Conservation (phyloP, 495 filamentous ascomycete species). For the Talaromyces proteolyticus region DNA sequence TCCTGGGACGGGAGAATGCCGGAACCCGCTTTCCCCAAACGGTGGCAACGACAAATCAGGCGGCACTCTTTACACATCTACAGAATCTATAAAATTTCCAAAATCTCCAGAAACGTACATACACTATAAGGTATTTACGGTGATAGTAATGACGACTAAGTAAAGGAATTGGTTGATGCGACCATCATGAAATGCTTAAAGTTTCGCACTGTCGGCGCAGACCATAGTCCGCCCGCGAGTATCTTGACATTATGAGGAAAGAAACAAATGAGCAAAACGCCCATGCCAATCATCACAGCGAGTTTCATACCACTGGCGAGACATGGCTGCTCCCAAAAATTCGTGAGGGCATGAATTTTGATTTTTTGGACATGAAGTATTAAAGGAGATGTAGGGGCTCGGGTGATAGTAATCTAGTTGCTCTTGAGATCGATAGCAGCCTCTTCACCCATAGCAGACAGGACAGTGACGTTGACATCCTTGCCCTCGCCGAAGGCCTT, state of each 20-base stretch:
- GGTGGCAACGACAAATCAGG: not conserved
- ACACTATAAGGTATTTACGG: too few relatives aligned
- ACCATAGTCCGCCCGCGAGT: not conserved
- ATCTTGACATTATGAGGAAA: not conserved
- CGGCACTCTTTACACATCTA: too few relatives aligned
- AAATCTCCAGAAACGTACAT: too few relatives aligned
- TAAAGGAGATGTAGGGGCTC: not conserved
- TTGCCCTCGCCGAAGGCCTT: conserved; percentile 75
- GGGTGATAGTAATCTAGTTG: not conserved
- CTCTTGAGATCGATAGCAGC: conserved; percentile 68
- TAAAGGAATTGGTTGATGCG: too few relatives aligned
- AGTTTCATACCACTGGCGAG: conserved; percentile 1
- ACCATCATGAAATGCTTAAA: too few relatives aligned
- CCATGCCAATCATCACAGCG: not conserved
- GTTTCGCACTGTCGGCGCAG: not conserved
- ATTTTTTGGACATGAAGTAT: conserved; percentile 7
- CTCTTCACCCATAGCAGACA: conserved; percentile 95
- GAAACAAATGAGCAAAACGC: conserved; percentile 2
- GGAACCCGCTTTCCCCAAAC: not conserved
- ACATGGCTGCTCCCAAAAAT: conserved; percentile 3
- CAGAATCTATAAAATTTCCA: too few relatives aligned
- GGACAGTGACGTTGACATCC: conserved; percentile 81
- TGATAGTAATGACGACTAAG: not conserved
- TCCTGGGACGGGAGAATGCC: too few relatives aligned
- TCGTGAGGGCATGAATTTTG: conserved; percentile 9